Conservation (phyloP, 2,329 filamentous ascomycete species). For the Aspergillus sojae region DNA sequence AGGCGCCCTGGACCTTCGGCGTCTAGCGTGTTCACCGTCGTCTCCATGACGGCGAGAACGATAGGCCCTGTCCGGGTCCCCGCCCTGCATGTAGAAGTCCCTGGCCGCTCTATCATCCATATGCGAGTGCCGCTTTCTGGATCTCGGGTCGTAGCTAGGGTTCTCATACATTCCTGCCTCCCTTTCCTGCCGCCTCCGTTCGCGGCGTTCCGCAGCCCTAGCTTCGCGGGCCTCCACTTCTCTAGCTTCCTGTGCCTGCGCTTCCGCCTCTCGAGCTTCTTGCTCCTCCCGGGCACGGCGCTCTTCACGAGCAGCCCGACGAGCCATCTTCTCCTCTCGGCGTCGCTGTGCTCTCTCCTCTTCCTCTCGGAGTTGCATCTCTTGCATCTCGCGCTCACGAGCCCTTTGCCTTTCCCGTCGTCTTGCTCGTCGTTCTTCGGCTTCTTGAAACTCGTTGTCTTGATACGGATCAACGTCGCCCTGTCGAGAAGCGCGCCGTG, state of each 20-base stretch:
- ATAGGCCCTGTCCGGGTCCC: slow-evolving; percentile 29
- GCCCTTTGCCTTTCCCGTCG: slow-evolving; percentile 54
- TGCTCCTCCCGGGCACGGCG: slow-evolving; percentile 49
- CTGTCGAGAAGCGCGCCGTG: slow-evolving; percentile 49
- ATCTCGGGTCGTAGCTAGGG: slow-evolving; percentile 29
- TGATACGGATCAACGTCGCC: slow-evolving; percentile 37
- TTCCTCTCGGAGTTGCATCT: slow-evolving; percentile 39
- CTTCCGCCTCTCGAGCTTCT: slow-evolving; percentile 60
- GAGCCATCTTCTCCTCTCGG: slow-evolving; percentile 35
- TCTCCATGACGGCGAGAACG: slow-evolving; percentile 38
- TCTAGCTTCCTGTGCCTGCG: slow-evolving; percentile 44
- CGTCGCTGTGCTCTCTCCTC: slow-evolving; percentile 42
- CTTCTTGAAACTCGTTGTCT: slow-evolving; percentile 36
- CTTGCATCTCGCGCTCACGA: slow-evolving; percentile 42
- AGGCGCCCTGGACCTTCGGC: slow-evolving; percentile 38
- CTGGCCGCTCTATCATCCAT: slow-evolving; percentile 31
- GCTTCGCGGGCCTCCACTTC: slow-evolving; percentile 36
- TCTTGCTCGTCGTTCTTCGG: slow-evolving; percentile 50
- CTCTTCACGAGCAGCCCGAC: slow-evolving; percentile 39
- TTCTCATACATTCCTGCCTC: slow-evolving; percentile 34
- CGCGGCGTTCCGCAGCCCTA: slow-evolving; percentile 43
- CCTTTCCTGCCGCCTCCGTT: slow-evolving; percentile 40
- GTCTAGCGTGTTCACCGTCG: slow-evolving; percentile 32
- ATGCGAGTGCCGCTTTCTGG: slow-evolving; percentile 37
- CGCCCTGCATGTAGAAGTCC: slow-evolving; percentile 30